Evolutionary conservation across 2,329 filamentous ascomycete genomes (phyloP).

Genomic region (Colletotrichum sojae): DNA sequence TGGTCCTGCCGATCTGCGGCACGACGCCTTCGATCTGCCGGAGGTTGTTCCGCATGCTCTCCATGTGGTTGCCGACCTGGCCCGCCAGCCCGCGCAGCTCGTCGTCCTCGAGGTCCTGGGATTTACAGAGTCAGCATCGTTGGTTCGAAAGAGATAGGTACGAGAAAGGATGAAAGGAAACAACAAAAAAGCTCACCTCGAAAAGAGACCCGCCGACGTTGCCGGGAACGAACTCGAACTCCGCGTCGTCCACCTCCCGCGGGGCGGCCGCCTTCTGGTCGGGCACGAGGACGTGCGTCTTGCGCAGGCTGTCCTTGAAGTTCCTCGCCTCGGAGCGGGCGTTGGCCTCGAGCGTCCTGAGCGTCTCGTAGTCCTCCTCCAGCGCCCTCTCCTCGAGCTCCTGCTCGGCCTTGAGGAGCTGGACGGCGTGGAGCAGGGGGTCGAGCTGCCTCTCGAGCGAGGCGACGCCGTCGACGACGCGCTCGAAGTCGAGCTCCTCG

Average conservation of each 20-base stretch:
- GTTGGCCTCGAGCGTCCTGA: slow-evolving; percentile 68
- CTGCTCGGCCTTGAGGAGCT: slow-evolving; percentile 71
- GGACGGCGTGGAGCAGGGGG: slow-evolving; percentile 73
- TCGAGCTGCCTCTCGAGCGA: slow-evolving; percentile 72
- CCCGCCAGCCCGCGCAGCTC: slow-evolving; percentile 61
- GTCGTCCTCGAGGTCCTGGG: slow-evolving; percentile 56
- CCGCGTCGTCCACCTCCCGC: slow-evolving; percentile 25
- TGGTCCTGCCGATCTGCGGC: slow-evolving; percentile 63
- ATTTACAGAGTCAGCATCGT: neutral
- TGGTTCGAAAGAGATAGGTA: neutral
- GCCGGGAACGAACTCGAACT: slow-evolving; percentile 41
- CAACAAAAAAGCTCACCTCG: slow-evolving; percentile 44
- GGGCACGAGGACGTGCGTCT: slow-evolving; percentile 65
- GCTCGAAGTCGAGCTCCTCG: slow-evolving; percentile 76
- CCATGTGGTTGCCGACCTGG: slow-evolving; percentile 69
- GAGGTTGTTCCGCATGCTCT: slow-evolving; percentile 69
- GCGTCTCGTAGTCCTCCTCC: slow-evolving; percentile 66
- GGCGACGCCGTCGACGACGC: slow-evolving; percentile 71
- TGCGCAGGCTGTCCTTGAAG: slow-evolving; percentile 64
- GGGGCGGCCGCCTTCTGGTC: slow-evolving; percentile 45
- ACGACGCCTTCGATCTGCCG: slow-evolving; percentile 67
- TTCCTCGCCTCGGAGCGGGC: slow-evolving; percentile 67
- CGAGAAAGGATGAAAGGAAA: neutral
- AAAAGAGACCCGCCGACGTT: slow-evolving; percentile 45
- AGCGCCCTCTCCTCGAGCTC: slow-evolving; percentile 69